A percentile compares a stretch with the other conserved stretches of the same genome.
Conservation (phyloP, 2,329 filamentous ascomycete genomes). For the Curvularia eragrostidis region DNA sequence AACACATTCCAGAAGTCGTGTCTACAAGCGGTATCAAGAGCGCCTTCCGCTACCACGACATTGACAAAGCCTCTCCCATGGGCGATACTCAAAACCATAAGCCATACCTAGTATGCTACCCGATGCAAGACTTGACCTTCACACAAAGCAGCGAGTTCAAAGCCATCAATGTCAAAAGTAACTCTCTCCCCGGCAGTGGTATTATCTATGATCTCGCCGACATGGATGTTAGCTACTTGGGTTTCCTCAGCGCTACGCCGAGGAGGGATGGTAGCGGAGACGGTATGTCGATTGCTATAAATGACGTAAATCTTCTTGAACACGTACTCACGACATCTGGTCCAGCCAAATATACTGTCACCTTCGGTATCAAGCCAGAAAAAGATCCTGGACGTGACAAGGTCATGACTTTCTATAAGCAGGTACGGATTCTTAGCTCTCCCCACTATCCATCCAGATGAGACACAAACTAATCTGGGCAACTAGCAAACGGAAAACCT, state of each 20-base stretch:
- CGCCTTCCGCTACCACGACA: constrained; percentile 45
- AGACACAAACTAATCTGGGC: neutral
- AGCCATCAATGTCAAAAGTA: constrained; percentile 44
- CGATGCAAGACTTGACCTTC: constrained; percentile 48
- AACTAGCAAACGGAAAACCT: constrained; percentile 24
- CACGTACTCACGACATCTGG: constrained; percentile 8
- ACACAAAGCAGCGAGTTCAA: constrained; percentile 45
- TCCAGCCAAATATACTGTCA: constrained; percentile 25
- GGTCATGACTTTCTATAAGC: constrained; percentile 25
- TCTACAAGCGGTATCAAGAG: constrained; percentile 43
- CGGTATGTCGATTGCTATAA: neutral
- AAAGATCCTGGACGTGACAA: constrained; percentile 18
- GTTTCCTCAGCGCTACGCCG: constrained; percentile 21
- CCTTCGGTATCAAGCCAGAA: constrained; percentile 26
- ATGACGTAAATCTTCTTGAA: neutral
- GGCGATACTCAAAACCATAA: constrained; percentile 24
- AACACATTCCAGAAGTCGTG: constrained; percentile 51
- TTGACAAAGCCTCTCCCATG: constrained; percentile 25
- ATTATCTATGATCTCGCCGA: constrained; percentile 42
- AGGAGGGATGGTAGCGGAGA: constrained; percentile 7
- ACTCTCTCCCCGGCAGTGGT: constrained; percentile 35
- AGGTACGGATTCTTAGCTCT: neutral
- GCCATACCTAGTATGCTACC: constrained; percentile 50
- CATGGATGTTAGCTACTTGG: constrained; percentile 38
- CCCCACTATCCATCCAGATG: too few species aligned